Evolutionary conservation across 2,329 filamentous ascomycete species (phyloP).

Genomic region (Paecilomyces niveus): DNA sequence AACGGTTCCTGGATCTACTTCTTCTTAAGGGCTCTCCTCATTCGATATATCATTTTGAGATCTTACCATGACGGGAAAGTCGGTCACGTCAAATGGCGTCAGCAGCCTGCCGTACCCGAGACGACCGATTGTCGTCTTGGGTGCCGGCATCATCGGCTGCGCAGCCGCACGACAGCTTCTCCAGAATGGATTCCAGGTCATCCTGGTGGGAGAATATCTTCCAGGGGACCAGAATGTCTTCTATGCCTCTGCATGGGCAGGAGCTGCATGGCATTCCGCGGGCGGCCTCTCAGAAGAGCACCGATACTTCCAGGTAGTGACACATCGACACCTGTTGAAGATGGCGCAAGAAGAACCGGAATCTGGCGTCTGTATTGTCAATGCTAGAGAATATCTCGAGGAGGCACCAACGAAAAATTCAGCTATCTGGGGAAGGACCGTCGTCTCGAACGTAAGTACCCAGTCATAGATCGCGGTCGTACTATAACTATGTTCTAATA

Average conservation of each 20-base stretch:
- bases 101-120: conserved; percentile 26
- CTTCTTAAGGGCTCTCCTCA: not conserved
- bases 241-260: conserved; percentile 34
- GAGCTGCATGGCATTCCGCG: conserved; percentile 33
- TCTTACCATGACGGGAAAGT: not conserved
- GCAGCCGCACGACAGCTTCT: conserved; percentile 28
- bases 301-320: conserved; percentile 28
- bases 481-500: not conserved
- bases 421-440: conserved; percentile 27
- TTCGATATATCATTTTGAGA: not conserved
- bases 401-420: conserved; percentile 23
- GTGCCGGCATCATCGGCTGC: conserved; percentile 36
- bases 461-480: not conserved
- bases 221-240: conserved; percentile 29
- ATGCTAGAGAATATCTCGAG: conserved; percentile 29
- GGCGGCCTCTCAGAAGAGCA: conserved; percentile 27
- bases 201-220: conserved; percentile 29
- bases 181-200: conserved; percentile 26
- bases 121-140: conserved; percentile 28
- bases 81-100: not conserved
- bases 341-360: conserved; percentile 27
- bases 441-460: conserved; percentile 21
- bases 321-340: conserved; percentile 25
- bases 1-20: not conserved
- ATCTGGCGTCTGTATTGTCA: conserved; percentile 28